A percentile compares a stretch with the other conserved stretches of the same genome.
phyloP scores from a whole-genome alignment of 805 yeast genomes.

The Candida yuanshanica region DNA sequence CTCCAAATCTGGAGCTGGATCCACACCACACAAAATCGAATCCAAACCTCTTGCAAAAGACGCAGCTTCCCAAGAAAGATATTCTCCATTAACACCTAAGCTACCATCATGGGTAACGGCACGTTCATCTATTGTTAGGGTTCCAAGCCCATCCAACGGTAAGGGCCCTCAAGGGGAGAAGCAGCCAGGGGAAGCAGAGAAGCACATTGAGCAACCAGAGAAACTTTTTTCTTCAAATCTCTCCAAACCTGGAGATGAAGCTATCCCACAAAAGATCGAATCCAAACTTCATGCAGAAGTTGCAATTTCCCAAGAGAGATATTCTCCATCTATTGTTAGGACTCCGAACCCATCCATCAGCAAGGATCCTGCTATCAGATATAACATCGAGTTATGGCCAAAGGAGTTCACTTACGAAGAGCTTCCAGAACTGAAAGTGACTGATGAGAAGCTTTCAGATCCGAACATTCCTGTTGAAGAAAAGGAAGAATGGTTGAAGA shows the following conservation, averaged over 20 bases:
- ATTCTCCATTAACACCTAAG: too few species aligned
- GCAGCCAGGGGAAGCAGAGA: too few species aligned
- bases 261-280: too few species aligned
- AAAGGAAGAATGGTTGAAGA: constrained; percentile 1
- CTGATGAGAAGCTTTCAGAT: constrained; percentile 1
- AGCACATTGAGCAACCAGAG: too few species aligned
- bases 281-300: too few species aligned
- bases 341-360: background rate
- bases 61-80: background rate
- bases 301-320: background rate
- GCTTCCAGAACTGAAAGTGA: constrained; percentile 6
- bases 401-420: constrained; percentile 5
- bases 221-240: too few species aligned
- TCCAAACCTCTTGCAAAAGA: too few species aligned
- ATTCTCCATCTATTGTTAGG: background rate
- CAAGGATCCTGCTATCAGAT: background rate
- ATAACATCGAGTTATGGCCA: background rate
- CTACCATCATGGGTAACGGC: too few species aligned
- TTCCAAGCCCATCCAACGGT: background rate
- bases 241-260: too few species aligned
- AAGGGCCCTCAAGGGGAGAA: too few species aligned
- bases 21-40: too few species aligned
- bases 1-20: too few species aligned
- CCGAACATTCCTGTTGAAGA: background rate
- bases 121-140: background rate